phyloP scores from a whole-genome alignment of 768 basidiomycete genomes.

The Hemileccinum rubropunctum region DNA sequence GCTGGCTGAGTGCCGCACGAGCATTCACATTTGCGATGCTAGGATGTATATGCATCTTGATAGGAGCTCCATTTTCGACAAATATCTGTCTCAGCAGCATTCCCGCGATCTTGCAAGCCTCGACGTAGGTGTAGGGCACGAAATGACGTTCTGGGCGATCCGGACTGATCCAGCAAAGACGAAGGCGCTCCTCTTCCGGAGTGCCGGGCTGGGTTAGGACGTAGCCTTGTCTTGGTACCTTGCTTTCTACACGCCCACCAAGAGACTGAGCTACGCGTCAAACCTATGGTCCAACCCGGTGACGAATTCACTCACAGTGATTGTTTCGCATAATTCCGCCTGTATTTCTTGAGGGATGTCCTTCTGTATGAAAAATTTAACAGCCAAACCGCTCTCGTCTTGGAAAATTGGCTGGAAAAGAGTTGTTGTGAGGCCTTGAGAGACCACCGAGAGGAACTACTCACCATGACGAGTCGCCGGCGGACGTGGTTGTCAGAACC shows the following conservation, averaged over 20 bases:
- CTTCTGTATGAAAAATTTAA: conserved; percentile 86
- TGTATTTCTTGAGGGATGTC: conserved; percentile 67
- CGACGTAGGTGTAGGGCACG: conserved; percentile 78
- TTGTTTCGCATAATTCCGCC: conserved; percentile 70
- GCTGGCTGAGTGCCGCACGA: conserved; percentile 58
- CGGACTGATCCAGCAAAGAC: conserved; percentile 64
- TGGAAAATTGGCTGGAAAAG: conserved; percentile 66
- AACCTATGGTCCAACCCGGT: background rate
- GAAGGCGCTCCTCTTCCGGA: conserved; percentile 70
- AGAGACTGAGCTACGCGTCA: conserved; percentile 46
- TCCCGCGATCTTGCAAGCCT: conserved; percentile 79
- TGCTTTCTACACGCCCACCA: conserved; percentile 74
- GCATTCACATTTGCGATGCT: conserved; percentile 80
- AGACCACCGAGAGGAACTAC: conserved; percentile 1
- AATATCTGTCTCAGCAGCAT: conserved; percentile 77
- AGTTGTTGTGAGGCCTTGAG: conserved; percentile 1
- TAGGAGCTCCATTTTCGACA: conserved; percentile 57
- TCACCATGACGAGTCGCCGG: conserved; percentile 22
- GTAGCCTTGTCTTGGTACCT: conserved; percentile 76
- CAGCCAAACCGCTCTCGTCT: conserved; percentile 58
- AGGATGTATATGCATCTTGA: conserved; percentile 76
- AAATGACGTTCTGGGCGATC: conserved; percentile 76
- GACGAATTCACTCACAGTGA: conserved; percentile 46
- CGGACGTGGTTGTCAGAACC: conserved; percentile 20
- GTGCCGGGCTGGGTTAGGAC: conserved; percentile 68